phyloP scores from a whole-genome alignment of 345 rosid genomes.

The Erysimum cheiranthoides region DNA sequence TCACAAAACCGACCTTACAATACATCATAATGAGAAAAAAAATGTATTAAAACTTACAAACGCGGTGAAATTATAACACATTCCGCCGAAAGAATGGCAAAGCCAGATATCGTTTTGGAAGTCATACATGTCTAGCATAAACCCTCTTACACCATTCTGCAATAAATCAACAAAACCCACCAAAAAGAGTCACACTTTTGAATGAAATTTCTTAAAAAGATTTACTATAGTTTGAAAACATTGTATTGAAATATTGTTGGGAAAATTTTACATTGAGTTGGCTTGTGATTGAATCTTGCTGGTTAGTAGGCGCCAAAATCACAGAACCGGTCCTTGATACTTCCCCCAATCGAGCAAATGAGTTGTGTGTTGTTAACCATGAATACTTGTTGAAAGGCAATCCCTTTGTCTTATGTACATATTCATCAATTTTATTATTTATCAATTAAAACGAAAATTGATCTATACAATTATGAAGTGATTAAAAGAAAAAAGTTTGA shows the following conservation, averaged over 20 bases:
- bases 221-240: conserved; percentile 18
- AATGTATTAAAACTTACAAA: conserved; percentile 63
- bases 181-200: background rate
- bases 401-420: conserved; percentile 52
- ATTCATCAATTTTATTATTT: background rate
- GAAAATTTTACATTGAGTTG: conserved; percentile 65
- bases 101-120: conserved; percentile 79
- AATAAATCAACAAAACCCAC: conserved; percentile 33
- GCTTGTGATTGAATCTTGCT: conserved; percentile 78
- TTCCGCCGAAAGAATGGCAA: conserved; percentile 80
- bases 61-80: conserved; percentile 75
- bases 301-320: conserved; percentile 69
- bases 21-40: background rate
- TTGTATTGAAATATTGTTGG: background rate
- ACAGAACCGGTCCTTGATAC: conserved; percentile 64
- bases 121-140: conserved; percentile 96
- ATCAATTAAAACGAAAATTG: background rate
- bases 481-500: background rate
- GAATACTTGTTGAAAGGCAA: conserved; percentile 84
- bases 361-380: conserved; percentile 96
- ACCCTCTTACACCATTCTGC: conserved; percentile 94
- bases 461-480: background rate
- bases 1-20: conserved; percentile 9
- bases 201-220: background rate
- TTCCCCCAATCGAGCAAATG: conserved; percentile 61